Evolutionary conservation across 805 yeast species (phyloP).

Genomic region (Wickerhamiella kurtzmanii): DNA sequence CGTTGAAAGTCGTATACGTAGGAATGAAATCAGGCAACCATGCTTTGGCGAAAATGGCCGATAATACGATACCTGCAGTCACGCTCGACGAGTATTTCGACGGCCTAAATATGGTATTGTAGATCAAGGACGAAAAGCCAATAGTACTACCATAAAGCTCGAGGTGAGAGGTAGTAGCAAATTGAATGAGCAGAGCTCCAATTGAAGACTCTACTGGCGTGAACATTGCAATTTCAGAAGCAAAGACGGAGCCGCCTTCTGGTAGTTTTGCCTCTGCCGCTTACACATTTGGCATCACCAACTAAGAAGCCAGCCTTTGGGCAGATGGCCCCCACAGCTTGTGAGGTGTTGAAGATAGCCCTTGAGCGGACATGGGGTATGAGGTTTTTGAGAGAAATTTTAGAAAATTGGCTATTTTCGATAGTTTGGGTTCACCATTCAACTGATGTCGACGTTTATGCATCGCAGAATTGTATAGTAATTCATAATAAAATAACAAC

Average conservation of each 20-base stretch:
- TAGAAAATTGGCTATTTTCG: too few species aligned
- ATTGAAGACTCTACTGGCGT: constrained; percentile 32
- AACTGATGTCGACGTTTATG: background rate
- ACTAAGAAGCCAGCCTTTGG: too few species aligned
- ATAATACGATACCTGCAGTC: constrained; percentile 26
- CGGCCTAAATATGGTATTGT: constrained; percentile 23
- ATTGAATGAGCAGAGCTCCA: constrained; percentile 37
- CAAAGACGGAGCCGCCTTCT: too few species aligned
- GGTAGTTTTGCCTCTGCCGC: too few species aligned
- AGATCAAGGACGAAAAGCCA: constrained; percentile 36
- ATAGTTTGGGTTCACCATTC: too few species aligned
- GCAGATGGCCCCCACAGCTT: background rate
- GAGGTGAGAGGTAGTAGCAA: constrained; percentile 33
- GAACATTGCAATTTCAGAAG: constrained; percentile 28
- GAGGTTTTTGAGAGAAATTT: background rate
- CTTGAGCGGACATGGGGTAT: too few species aligned
- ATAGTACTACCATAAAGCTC: constrained; percentile 30
- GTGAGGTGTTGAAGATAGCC: background rate
- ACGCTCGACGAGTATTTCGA: constrained; percentile 24
- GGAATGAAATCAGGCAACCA: constrained; percentile 8
- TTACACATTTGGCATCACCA: too few species aligned
- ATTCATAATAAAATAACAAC: background rate
- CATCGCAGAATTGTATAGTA: background rate
- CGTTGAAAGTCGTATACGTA: background rate
- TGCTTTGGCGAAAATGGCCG: constrained; percentile 18